Percentiles rank a stretch among this genome's conserved stretches.
Conservation (phyloP, 1,139 yeast genomes). For the Meyerozyma sp. region DNA sequence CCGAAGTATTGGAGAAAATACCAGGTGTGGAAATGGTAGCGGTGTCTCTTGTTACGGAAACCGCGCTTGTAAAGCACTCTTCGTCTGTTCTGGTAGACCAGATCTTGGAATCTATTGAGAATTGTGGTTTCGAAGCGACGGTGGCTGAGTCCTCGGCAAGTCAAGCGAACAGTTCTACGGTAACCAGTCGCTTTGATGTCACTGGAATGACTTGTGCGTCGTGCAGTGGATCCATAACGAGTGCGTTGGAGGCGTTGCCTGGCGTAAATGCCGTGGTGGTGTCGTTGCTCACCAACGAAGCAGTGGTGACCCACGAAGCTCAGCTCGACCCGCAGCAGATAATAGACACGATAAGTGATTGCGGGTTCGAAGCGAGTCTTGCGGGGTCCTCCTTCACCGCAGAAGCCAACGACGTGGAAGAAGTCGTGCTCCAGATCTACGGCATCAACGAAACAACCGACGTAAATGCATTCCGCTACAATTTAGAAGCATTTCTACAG, state of each 20-base stretch:
- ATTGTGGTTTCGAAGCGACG: conserved; percentile 36
- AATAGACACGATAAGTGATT: conserved; percentile 26
- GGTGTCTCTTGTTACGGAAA: conserved; percentile 33
- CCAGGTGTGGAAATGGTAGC: conserved; percentile 29
- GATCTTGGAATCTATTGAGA: conserved; percentile 24
- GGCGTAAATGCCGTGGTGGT: conserved; percentile 40
- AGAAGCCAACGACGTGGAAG: conserved; percentile 20
- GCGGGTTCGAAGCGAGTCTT: conserved; percentile 35
- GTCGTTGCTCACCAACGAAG: conserved; percentile 72
- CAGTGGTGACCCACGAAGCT: conserved; percentile 30
- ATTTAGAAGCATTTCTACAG: conserved; percentile 34
- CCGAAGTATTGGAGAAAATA: conserved; percentile 18
- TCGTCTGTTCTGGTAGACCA: conserved; percentile 5
- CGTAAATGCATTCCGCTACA: conserved; percentile 26
- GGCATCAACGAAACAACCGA: conserved; percentile 28
- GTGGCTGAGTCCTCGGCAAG: conserved; percentile 7
- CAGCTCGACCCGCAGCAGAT: conserved; percentile 9
- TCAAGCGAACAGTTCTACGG: not conserved
- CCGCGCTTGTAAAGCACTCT: conserved; percentile 23
- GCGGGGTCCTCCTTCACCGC: conserved; percentile 5
- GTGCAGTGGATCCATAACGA: conserved; percentile 4
- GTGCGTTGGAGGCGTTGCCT: conserved; percentile 13
- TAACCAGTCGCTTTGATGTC: conserved; percentile 1
- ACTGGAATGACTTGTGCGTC: not conserved
- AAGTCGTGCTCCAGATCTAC: conserved; percentile 25